Base-by-base conservation (phyloP, 129 eudicot genomes). In the Mikania micrantha region DNA sequence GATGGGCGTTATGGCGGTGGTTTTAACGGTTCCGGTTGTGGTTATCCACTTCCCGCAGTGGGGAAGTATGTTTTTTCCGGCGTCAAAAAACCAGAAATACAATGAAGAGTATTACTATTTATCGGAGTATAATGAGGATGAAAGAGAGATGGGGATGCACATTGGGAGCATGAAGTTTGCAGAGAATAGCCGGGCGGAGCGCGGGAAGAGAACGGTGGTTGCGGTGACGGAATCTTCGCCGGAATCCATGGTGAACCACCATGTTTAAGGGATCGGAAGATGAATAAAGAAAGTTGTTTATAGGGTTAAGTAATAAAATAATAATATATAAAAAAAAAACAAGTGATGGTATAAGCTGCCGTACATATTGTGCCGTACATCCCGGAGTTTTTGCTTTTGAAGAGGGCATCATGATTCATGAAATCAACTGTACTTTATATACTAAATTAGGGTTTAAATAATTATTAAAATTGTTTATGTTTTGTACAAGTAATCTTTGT, bases 1-100 rank as follows among this genome's bases (percentile, higher is more conserved):
- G 74, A 88, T 88, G 96, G 96, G 96, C 9, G 81, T 88, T 11
- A 79, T 72, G 94, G 71, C 82, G 2, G 77, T 87, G 32, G 79
- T 57, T 12, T 44, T 83, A 17, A 84, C 95, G 16, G 66, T 88
- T 20, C 91, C 91, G 9, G 88, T 88, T 67, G 77, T 79, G 0
- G 40, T 88, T 10, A 69, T 85, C 4, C 86, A 88, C 36, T 88
- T 88, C 12, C 95, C 88, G 0, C 95, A 88, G 49, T 88, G 95
- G 95, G 95, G 91, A 39, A 85, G 95, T 67, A 88, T 88, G 88
- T 77, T 80, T 34, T 70, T 80, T 4, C 78, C 81, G 28, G 80
- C 85, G 1, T 73, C 85, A 9, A 70, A 80, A 69, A 47, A 77
- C 29, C 78, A 69, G 21, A 41, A 80, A 28, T 67, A 75, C 69